These are phyloP conservation scores for Schizophyllum amplum DNA, from an alignment of 1,284 basidiomycete genomes.

Conservation along the genomic window DNA sequence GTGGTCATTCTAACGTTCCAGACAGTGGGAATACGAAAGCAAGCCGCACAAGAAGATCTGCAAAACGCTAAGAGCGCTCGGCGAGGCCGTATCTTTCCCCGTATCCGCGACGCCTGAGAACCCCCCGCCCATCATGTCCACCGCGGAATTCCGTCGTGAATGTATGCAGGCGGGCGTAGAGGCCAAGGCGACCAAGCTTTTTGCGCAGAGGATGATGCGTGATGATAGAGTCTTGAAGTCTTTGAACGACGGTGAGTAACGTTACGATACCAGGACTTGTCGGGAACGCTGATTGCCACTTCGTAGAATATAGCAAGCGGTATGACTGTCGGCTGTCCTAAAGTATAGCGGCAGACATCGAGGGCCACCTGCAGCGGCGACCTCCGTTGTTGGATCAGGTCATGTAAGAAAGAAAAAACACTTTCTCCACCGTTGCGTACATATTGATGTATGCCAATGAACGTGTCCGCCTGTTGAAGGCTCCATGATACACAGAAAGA, in stretches of 20 bases:
- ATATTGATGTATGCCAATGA: no score
- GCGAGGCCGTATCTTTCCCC: constrained; percentile 7
- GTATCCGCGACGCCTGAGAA: constrained; percentile 2
- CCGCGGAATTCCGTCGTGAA: constrained; percentile 1
- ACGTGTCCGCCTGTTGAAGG: no score
- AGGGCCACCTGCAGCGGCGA: no score
- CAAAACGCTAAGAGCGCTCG: constrained; percentile 7
- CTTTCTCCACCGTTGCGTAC: no score
- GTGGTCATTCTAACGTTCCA: background rate
- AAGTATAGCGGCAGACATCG: no score
- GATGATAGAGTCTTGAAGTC: constrained; percentile 8
- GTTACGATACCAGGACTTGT: background rate
- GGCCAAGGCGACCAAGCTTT: background rate
- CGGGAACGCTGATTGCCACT: no score
- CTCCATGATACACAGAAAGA: no score
- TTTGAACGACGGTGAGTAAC: constrained; percentile 8
- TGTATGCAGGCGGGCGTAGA: background rate
- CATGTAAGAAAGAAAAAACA: no score
- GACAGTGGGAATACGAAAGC: constrained; percentile 3
- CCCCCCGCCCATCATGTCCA: background rate
- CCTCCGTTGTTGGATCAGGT: no score
- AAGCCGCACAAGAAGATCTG: constrained; percentile 9
- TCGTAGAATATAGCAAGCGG: background rate
- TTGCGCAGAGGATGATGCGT: constrained; percentile 4
- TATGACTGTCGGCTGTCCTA: background rate